Evolutionary conservation across 768 basidiomycete species (phyloP), one percentile per base, ranked within the genome.

Genomic region (Panus rudis): DNA sequence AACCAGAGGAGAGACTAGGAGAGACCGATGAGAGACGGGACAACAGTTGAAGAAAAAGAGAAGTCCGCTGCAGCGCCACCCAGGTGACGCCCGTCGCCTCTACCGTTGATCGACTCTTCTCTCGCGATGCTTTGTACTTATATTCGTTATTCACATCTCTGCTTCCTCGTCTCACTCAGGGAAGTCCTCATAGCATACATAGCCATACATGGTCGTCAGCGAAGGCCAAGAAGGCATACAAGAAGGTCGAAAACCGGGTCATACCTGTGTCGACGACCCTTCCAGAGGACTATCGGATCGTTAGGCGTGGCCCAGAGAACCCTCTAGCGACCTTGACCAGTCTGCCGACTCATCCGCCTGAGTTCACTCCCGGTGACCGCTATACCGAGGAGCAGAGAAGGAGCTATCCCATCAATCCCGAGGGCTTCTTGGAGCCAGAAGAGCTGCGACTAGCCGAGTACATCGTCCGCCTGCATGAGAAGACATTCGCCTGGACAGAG

Each of bases 201-300:
- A n/a, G n/a, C n/a, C n/a, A n/a, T n/a, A n/a, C n/a, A n/a, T n/a
- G n/a, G n/a, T n/a, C n/a, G n/a, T n/a, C n/a, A n/a, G 19, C 24
- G 22, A 7, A 27, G 25, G 35, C 38, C 8, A 37, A 26, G 12
- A 34, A 24, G 22, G 43, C 19, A 3, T 68, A 69, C 46, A 67
- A 68, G 43, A 58, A 57, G 23, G 64, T 66, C 0, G 56, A 56
- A 0, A 51, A 62, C 12, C 26, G 22, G 42, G 52, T 64, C 0
- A 59, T 63, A 13, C 69, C 67, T 4, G 62, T 71, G 4, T 8
- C 52, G 2, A 47, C 26, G 0, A 46, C 47, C 0, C 50, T 56
- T 43, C 63, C 67, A 0, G 57, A 65, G 37, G 52, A 70, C 21
- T 61, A 61, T 2, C 37, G 54, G 6, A 62, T 70, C 3, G 42